phyloP scores from a whole-genome alignment of 495 filamentous ascomycete genomes.

The Aspergillus conjunctus region DNA sequence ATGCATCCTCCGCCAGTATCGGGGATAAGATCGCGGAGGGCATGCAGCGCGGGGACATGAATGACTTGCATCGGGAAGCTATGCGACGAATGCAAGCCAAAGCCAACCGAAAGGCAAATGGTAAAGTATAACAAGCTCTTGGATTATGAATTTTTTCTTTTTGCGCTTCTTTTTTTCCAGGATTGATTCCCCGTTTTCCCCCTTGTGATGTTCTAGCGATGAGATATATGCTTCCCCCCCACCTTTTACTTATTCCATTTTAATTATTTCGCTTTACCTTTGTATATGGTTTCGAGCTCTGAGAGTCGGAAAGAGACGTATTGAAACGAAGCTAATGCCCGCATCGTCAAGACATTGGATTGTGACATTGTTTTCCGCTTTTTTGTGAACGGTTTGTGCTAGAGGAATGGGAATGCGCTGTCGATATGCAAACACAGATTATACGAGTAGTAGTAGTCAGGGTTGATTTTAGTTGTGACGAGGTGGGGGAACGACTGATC shows the following conservation, averaged over 20 bases:
- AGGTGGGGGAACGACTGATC: too few species aligned
- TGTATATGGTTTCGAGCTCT: constrained; percentile 5
- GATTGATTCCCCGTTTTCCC: constrained; percentile 7
- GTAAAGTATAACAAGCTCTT: constrained; percentile 18
- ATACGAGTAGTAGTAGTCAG: too few species aligned
- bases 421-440: too few species aligned
- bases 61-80: constrained; percentile 77
- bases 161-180: constrained; percentile 1
- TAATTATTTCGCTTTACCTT: background rate
- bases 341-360: background rate
- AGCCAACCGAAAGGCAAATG: constrained; percentile 53
- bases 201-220: constrained; percentile 2
- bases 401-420: background rate
- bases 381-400: background rate
- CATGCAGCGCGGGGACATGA: constrained; percentile 76
- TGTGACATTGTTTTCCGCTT: background rate
- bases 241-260: background rate
- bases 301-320: constrained; percentile 1
- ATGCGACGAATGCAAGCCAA: constrained; percentile 80
- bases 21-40: constrained; percentile 64
- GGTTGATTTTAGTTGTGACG: too few species aligned
- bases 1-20: constrained; percentile 39
- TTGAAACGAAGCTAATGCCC: constrained; percentile 1
- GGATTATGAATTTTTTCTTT: background rate
- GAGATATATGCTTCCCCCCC: background rate